A percentile compares a stretch with the other conserved stretches of the same genome.
These are phyloP conservation scores for Neurospora africana DNA, from an alignment of 495 filamentous ascomycete species.

Conservation along the genomic window DNA sequence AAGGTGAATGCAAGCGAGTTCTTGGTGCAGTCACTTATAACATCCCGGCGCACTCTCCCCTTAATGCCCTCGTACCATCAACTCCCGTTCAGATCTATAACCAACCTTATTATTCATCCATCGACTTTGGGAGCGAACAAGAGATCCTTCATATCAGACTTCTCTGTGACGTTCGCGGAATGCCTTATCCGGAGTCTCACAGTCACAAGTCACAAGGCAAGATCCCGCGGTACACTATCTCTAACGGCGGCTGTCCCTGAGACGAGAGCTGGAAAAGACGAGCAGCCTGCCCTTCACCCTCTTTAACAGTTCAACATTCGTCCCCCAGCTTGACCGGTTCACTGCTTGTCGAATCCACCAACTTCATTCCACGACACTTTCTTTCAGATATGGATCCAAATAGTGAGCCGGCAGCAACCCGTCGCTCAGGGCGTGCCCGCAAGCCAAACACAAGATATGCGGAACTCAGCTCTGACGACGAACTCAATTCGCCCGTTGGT, in stretches of 20 bases:
- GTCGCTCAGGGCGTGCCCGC: conserved; percentile 25
- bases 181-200: background rate
- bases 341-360: background rate
- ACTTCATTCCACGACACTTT: background rate
- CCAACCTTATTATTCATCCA: background rate
- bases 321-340: background rate
- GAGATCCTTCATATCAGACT: background rate
- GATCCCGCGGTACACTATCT: background rate
- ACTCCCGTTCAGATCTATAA: background rate
- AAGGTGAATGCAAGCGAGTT: background rate
- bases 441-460: conserved; percentile 19
- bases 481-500: background rate
- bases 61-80: background rate
- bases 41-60: background rate
- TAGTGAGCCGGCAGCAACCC: background rate
- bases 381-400: background rate
- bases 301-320: background rate
- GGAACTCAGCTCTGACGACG: conserved; percentile 9
- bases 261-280: background rate
- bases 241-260: background rate
- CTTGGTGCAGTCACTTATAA: background rate
- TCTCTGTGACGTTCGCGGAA: background rate
- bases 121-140: background rate
- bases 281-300: background rate
- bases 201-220: background rate